phyloP scores from a whole-genome alignment of 2,329 filamentous ascomycete species.

The Colletotrichum sp. region DNA sequence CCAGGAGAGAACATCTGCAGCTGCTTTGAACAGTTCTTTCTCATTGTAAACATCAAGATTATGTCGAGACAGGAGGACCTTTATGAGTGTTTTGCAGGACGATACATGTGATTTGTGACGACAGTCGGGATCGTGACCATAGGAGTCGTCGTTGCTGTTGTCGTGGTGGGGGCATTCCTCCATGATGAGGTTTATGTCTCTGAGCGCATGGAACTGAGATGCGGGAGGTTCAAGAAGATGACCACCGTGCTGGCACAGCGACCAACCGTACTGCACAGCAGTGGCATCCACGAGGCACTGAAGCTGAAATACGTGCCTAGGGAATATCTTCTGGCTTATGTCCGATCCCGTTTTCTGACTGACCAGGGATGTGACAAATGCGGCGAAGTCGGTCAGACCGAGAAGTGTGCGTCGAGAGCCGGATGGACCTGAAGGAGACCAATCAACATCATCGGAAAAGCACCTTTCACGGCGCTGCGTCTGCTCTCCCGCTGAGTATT shows the following conservation, averaged over 20 bases:
- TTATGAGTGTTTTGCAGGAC: too few relatives aligned
- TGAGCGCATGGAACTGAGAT: neutral
- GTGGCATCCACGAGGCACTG: slow-evolving; percentile 56
- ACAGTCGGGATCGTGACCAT: too few relatives aligned
- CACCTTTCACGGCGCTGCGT: slow-evolving; percentile 39
- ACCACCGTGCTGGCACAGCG: slow-evolving; percentile 30
- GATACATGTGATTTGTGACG: too few relatives aligned
- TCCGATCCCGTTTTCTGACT: slow-evolving; percentile 46
- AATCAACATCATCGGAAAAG: neutral
- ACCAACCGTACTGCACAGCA: slow-evolving; percentile 48
- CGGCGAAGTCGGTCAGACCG: slow-evolving; percentile 51
- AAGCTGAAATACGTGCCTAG: slow-evolving; percentile 53
- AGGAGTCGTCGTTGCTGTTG: too few relatives aligned
- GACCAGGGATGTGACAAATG: slow-evolving; percentile 44
- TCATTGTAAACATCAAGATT: too few relatives aligned
- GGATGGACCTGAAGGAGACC: neutral
- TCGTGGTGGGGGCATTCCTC: neutral
- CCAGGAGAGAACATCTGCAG: too few relatives aligned
- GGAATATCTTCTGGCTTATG: slow-evolving; percentile 44
- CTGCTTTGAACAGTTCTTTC: too few relatives aligned
- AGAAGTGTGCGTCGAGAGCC: slow-evolving; percentile 36
- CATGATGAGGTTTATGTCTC: neutral
- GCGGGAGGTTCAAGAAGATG: slow-evolving; percentile 38
- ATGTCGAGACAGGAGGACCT: too few relatives aligned
- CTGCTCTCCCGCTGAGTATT: slow-evolving; percentile 45